phyloP scores from a whole-genome alignment of 2,329 filamentous ascomycete species.

The Trichoderma koningiopsis region DNA sequence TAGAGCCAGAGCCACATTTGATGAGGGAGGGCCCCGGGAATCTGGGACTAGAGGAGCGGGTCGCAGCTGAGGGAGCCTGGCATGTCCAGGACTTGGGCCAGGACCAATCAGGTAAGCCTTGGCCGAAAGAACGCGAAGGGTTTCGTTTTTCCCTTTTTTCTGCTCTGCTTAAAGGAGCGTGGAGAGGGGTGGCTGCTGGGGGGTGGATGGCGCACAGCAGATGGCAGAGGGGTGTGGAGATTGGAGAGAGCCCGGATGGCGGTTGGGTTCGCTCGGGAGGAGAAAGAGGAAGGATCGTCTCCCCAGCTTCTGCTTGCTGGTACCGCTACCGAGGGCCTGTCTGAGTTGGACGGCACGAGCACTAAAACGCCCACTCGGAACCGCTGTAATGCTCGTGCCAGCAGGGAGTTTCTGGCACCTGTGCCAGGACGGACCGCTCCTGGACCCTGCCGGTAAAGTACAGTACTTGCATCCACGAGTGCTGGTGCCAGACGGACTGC shows the following conservation, averaged over 20 bases:
- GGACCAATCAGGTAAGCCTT: constrained; percentile 25
- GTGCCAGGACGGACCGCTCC: neutral
- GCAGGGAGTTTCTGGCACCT: neutral
- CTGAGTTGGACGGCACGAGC: neutral
- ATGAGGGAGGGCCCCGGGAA: constrained; percentile 23
- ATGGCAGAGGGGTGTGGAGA: constrained; percentile 6
- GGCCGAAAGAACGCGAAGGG: constrained; percentile 23
- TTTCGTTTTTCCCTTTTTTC: neutral
- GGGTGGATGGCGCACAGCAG: neutral
- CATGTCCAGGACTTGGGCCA: constrained; percentile 18
- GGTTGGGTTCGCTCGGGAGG: constrained; percentile 16
- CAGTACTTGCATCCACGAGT: neutral
- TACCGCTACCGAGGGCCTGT: neutral
- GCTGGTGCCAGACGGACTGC: neutral
- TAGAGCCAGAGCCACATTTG: neutral
- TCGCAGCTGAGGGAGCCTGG: constrained; percentile 27
- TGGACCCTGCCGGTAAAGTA: neutral
- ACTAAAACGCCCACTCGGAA: neutral
- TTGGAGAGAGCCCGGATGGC: constrained; percentile 3
- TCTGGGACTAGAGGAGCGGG: constrained; percentile 25
- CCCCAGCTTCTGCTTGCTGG: constrained; percentile 1
- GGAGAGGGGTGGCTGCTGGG: neutral
- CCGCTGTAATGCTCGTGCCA: neutral
- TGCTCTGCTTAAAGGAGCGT: neutral
- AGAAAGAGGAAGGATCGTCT: constrained; percentile 11